Percentiles rank a stretch among this genome's conserved stretches.
phyloP scores from a whole-genome alignment of 73 alveolate species.

The Loxodes magnus region DNA sequence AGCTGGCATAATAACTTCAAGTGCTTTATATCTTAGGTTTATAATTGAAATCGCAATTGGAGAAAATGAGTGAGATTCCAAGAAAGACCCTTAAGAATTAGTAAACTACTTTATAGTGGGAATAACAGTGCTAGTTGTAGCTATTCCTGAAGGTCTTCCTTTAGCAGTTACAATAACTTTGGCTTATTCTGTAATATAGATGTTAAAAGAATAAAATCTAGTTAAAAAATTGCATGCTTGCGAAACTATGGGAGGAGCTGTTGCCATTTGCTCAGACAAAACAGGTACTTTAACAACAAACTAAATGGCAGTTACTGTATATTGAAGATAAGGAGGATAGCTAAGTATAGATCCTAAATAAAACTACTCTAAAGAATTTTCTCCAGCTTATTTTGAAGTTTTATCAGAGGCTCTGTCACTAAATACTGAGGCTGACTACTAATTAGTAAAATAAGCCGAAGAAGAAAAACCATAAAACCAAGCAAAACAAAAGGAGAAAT shows the following conservation, averaged over 20 bases:
- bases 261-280: conserved; percentile 81
- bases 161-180: conserved; percentile 70
- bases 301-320: conserved; percentile 33
- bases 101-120: conserved; percentile 62
- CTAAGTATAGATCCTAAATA: background rate
- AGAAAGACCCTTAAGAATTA: conserved; percentile 25
- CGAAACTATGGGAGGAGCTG: conserved; percentile 90
- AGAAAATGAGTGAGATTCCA: conserved; percentile 32
- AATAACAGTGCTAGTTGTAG: conserved; percentile 57
- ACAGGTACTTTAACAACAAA: conserved; percentile 76
- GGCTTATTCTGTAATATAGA: conserved; percentile 66
- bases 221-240: conserved; percentile 76
- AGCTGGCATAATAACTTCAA: background rate
- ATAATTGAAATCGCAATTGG: conserved; percentile 7
- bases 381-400: background rate
- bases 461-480: conserved; percentile 32
- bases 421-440: background rate
- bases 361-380: background rate
- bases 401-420: background rate
- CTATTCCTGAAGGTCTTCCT: conserved; percentile 92
- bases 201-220: conserved; percentile 57
- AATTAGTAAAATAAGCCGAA: background rate
- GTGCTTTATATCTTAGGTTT: background rate
- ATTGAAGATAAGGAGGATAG: conserved; percentile 1
- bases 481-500: conserved; percentile 28